These are phyloP conservation scores for Drechslerella dactyloides DNA, from an alignment of 2,329 filamentous ascomycete species.

Conservation along the genomic window DNA sequence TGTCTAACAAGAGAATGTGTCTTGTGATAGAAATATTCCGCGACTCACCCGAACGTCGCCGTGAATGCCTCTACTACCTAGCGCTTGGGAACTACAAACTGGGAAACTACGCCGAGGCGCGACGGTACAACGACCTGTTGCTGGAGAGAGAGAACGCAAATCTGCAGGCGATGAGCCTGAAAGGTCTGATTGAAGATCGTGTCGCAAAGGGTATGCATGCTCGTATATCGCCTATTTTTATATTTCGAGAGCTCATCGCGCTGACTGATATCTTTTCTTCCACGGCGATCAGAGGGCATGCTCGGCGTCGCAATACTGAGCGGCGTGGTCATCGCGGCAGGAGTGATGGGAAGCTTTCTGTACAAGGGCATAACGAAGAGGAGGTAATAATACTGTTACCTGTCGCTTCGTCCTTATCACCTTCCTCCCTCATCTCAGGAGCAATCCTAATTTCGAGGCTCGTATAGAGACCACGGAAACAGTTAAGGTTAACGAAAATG, in stretches of 20 bases:
- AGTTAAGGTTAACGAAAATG: neutral
- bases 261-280: conserved; percentile 18
- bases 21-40: conserved; percentile 85
- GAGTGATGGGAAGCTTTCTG: conserved; percentile 87
- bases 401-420: conserved; percentile 13
- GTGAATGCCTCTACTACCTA: conserved; percentile 98
- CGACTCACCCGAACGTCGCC: conserved; percentile 84
- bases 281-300: conserved; percentile 71
- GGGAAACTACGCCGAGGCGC: conserved; percentile 93
- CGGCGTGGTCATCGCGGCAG: conserved; percentile 87
- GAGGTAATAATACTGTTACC: conserved; percentile 47
- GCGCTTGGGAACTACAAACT: conserved; percentile 98
- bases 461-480: neutral
- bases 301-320: conserved; percentile 95
- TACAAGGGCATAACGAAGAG: conserved; percentile 75
- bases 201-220: conserved; percentile 70
- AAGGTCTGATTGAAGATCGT: conserved; percentile 89
- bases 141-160: conserved; percentile 90
- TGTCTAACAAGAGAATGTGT: conserved; percentile 3
- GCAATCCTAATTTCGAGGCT: neutral
- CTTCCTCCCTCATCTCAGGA: neutral
- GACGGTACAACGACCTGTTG: conserved; percentile 91
- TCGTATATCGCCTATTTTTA: neutral
- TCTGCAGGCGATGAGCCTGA: conserved; percentile 84
- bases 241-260: neutral